These are phyloP conservation scores for Xylaria sp. DNA, from an alignment of 2,329 filamentous ascomycete genomes.

Conservation along the genomic window DNA sequence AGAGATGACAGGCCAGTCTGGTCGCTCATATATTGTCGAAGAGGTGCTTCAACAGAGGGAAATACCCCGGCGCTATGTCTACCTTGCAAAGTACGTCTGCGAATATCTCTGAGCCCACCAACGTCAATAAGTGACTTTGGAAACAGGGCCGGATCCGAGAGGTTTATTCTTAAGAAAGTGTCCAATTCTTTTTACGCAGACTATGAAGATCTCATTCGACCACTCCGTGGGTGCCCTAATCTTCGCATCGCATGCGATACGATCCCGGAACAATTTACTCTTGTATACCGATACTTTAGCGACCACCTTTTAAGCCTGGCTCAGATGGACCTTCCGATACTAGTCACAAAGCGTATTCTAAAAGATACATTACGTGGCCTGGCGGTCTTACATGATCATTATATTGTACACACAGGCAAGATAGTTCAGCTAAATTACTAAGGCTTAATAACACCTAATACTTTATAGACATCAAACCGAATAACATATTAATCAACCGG, in stretches of 20 bases:
- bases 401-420: constrained; percentile 21
- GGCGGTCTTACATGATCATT: constrained; percentile 17
- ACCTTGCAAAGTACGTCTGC: constrained; percentile 19
- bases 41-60: constrained; percentile 21
- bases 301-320: constrained; percentile 22
- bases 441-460: constrained; percentile 2
- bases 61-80: constrained; percentile 16
- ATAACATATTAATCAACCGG: constrained; percentile 20
- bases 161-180: constrained; percentile 21
- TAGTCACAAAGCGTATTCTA: constrained; percentile 19
- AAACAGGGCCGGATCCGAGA: constrained; percentile 20
- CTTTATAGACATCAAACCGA: constrained; percentile 19
- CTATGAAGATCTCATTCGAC: constrained; percentile 14
- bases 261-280: constrained; percentile 18
- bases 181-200: constrained; percentile 10
- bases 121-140: constrained; percentile 6
- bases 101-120: constrained; percentile 5
- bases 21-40: constrained; percentile 22
- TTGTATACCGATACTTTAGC: constrained; percentile 23
- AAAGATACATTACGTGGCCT: constrained; percentile 21
- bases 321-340: constrained; percentile 16
- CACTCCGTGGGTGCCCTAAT: constrained; percentile 14
- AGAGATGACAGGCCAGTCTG: constrained; percentile 22
- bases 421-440: neutral
- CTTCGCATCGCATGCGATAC: constrained; percentile 20